Evolutionary conservation across 1,139 yeast species (phyloP).

Genomic region (Taphrina sp.): DNA sequence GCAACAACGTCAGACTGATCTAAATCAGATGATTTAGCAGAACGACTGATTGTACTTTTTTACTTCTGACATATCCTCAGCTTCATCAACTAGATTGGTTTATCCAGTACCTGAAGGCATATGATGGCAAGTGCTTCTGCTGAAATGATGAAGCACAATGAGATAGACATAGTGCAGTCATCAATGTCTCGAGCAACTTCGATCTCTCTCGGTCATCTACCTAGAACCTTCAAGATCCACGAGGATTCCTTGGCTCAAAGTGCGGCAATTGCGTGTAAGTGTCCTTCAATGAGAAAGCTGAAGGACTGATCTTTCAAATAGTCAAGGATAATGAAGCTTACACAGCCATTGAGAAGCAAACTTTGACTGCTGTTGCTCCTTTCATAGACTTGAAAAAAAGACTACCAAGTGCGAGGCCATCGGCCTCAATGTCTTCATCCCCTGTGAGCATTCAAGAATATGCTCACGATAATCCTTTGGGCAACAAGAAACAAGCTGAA

Average conservation of each 20-base stretch:
- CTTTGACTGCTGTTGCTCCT: slow-evolving; percentile 28
- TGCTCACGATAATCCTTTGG: slow-evolving; percentile 6
- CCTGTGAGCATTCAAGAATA: slow-evolving; percentile 1
- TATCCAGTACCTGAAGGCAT: no score
- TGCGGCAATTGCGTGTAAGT: slow-evolving; percentile 17
- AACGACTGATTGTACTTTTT: no score
- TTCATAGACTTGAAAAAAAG: slow-evolving; percentile 19
- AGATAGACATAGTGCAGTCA: no score
- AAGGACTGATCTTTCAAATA: background rate
- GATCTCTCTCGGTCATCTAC: slow-evolving; percentile 18
- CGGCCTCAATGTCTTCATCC: background rate
- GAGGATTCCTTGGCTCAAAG: slow-evolving; percentile 15
- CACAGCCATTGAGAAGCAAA: slow-evolving; percentile 17
- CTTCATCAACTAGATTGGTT: no score
- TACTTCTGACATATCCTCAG: no score
- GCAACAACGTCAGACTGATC: no score
- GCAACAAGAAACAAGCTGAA: background rate
- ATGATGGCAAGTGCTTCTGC: no score
- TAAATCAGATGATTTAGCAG: no score
- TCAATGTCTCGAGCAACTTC: no score
- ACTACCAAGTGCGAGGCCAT: background rate
- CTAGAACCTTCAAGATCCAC: slow-evolving; percentile 8
- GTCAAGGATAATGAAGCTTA: slow-evolving; percentile 21
- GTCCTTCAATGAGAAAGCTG: background rate
- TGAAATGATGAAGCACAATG: no score